phyloP scores from a whole-genome alignment of 352 stramenopile species.

The Globisporangium cylindrosporum region DNA sequence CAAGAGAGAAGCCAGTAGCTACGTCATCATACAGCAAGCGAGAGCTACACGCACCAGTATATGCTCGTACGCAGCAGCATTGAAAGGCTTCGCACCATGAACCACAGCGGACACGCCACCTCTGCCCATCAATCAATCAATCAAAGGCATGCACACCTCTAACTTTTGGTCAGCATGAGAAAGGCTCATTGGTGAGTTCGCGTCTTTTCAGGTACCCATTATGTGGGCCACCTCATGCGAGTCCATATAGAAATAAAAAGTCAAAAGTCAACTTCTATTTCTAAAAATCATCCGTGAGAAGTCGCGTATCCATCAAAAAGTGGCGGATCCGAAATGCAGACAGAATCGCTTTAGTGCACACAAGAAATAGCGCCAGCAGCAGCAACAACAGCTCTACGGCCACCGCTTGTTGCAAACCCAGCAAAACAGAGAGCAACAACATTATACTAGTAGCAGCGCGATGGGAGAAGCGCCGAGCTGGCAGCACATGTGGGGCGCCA shows the following conservation, averaged over 20 bases:
- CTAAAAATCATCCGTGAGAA: constrained; percentile 8
- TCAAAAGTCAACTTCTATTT: background rate
- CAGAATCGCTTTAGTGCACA: background rate
- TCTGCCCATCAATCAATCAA: constrained; percentile 9
- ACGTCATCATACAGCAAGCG: background rate
- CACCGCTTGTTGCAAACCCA: background rate
- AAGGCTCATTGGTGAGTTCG: background rate
- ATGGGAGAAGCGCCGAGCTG: constrained; percentile 81
- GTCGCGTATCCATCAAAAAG: background rate
- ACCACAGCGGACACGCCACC: background rate
- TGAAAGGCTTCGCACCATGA: too few species aligned
- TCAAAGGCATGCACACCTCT: background rate
- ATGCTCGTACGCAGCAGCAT: constrained; percentile 10
- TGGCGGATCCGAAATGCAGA: background rate
- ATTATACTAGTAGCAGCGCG: background rate
- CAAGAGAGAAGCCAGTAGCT: background rate
- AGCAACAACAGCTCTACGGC: background rate
- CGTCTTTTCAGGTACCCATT: constrained; percentile 6
- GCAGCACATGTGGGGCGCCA: constrained; percentile 87
- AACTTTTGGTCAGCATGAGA: background rate
- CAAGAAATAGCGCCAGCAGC: background rate
- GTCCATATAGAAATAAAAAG: constrained; percentile 7
- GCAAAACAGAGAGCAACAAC: background rate
- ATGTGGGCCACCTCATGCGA: constrained; percentile 3
- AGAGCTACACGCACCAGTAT: constrained; percentile 6